Evolutionary conservation across 345 rosid genomes (phyloP).

Genomic region (Atalantia buxifolia): DNA sequence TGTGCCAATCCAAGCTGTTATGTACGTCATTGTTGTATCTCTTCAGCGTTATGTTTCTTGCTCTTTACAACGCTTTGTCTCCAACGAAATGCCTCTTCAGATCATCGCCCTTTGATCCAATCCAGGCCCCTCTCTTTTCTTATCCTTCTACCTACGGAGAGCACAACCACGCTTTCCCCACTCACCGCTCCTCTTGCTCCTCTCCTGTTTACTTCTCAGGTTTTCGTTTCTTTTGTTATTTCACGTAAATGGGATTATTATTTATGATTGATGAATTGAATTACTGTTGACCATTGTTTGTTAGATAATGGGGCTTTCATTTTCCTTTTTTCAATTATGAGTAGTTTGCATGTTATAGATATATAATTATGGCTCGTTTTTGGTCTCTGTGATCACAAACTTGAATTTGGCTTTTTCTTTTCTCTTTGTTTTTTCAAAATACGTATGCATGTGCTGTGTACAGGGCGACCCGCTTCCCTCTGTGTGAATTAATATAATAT

Average conservation of each 20-base stretch:
- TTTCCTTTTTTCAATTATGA: too few relatives aligned
- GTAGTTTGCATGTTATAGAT: too few relatives aligned
- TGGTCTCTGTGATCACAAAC: background rate
- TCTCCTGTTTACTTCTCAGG: constrained; percentile 73
- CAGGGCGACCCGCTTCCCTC: too few relatives aligned
- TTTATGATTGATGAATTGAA: background rate
- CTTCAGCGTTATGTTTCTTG: constrained; percentile 50
- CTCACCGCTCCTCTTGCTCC: constrained; percentile 67
- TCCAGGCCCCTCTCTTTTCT: constrained; percentile 63
- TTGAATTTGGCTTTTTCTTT: background rate
- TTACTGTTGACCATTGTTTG: background rate
- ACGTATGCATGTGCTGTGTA: too few relatives aligned
- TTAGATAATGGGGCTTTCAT: background rate
- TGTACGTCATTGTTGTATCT: constrained; percentile 71
- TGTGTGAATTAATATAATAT: too few relatives aligned
- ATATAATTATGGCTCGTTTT: too few relatives aligned
- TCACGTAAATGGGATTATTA: background rate
- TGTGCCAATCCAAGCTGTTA: constrained; percentile 75
- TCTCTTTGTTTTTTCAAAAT: too few relatives aligned
- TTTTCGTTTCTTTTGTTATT: background rate
- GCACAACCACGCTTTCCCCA: constrained; percentile 76
- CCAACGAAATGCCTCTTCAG: constrained; percentile 68
- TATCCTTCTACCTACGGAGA: constrained; percentile 78
- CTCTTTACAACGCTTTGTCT: constrained; percentile 50
- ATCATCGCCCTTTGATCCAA: constrained; percentile 78